Percentiles rank a stretch among this genome's conserved stretches.
phyloP scores from a whole-genome alignment of 2,329 filamentous ascomycete species.

The Penicillium sp. region DNA sequence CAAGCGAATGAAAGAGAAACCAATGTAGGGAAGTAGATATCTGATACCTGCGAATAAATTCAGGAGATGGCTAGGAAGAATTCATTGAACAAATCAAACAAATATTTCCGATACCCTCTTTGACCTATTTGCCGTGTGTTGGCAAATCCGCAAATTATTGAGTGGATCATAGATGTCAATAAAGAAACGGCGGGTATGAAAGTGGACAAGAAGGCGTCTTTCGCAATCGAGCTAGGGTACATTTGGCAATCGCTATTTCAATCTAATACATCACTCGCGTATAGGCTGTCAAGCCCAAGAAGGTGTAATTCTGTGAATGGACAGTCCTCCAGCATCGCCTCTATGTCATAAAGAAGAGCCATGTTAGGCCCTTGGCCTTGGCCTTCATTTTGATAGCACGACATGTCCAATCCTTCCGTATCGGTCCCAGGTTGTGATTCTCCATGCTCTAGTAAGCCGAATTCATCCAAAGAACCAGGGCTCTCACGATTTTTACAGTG shows the following conservation, averaged over 20 bases:
- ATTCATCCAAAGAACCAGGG: not conserved
- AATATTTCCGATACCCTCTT: slow-evolving; percentile 5
- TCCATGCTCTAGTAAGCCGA: not conserved
- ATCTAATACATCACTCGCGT: not conserved
- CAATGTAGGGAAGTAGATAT: too few relatives aligned
- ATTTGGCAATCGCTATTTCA: not conserved
- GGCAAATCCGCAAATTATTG: not conserved
- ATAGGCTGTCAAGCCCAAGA: not conserved
- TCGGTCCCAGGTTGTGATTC: not conserved
- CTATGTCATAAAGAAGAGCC: not conserved
- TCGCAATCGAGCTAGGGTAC: not conserved
- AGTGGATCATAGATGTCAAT: too few relatives aligned
- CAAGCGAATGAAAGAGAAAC: too few relatives aligned
- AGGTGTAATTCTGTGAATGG: not conserved
- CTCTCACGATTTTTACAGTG: not conserved
- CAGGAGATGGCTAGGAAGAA: too few relatives aligned
- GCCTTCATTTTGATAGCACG: too few relatives aligned
- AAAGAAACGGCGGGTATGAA: too few relatives aligned
- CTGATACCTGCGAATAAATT: too few relatives aligned
- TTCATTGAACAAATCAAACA: slow-evolving; percentile 6
- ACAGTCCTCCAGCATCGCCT: not conserved
- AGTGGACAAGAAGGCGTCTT: not conserved
- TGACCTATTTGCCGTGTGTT: not conserved
- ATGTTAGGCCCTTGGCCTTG: not conserved
- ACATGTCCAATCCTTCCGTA: not conserved